Evolutionary conservation across 2,329 filamentous ascomycete genomes (phyloP), one percentile per base, ranked within the genome.

Genomic region (Capronia epimyces): DNA sequence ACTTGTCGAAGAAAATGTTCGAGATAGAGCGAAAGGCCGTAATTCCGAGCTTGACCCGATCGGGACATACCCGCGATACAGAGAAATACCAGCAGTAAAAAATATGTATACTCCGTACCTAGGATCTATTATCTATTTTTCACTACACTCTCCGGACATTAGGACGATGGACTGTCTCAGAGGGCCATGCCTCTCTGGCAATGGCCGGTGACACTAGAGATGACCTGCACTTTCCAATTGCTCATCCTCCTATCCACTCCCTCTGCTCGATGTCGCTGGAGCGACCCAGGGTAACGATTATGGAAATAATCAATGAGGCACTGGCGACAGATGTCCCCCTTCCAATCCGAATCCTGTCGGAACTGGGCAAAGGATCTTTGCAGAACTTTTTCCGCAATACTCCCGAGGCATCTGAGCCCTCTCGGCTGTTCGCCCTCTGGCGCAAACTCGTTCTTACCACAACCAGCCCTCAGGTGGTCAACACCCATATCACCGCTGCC

Each of bases 391-490:
- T 58, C 4, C 6, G 43, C 16, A 36, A 29, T 15, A 25, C 31
- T 42, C 5, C 43, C 39, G 16, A 36, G 29, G 34, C 21, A n/a
- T 15, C 42, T 36, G 46, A 40, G 45, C 48, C 53, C 10, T 24
- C 34, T 22, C 24, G 46, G 15, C 55, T 70, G 20, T 58, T 50
- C 41, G 57, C 58, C 15, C 53, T 73, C 32, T 73, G 71, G 66
- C 61, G 66, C 37, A 67, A 64, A 39, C 56, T 76, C 24, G 57
- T 71, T 37, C 58, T 65, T 51, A 75, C 73, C 39, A 68, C 71
- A 54, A 65, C 65, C 21, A 66, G 62, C 21, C 63, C 67, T 15
- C 66, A 65, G 32, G 63, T 72, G 39, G 64, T 69, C 15, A 63
- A 63, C 53, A 59, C 59, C 32, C 73, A 76, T 62, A 67, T 66